Evolutionary conservation across 2,329 filamentous ascomycete species (phyloP), one percentile per base, ranked within the genome.

Genomic region (Trichoderma hamatum): DNA sequence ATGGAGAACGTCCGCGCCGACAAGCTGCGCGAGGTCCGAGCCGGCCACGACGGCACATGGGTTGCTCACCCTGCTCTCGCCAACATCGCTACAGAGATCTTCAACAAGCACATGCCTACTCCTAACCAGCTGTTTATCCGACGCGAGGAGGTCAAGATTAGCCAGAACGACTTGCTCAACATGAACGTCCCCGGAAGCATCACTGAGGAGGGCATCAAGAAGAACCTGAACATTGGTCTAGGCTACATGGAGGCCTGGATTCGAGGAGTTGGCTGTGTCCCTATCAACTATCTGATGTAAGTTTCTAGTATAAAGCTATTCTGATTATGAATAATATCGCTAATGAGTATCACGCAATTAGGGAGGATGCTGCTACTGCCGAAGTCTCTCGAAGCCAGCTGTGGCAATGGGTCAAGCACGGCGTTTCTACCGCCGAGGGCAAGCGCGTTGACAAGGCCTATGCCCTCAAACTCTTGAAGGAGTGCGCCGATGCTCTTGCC

Each of bases 161-260:
- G 90, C 58, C 90, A 89, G 76, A 96, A 96, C 76, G 96, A 98
- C 78, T 87, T 99, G 65, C 88, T 98, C 70, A 98, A 98, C 87
- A 98, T 97, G 92, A 98, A 98, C 77, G 92, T 98, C 1, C 94
- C 95, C 7, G 96, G 96, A 30, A 87, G 89, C 79, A 87, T 99
- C 79, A 97, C 95, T 75, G 95, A 98, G 81, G 93, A 90, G 5
- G 96, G 96, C 69, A 97, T 99, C 83, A 89, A 92, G 78, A 97
- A 97, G 90, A 99, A 98, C 84, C 86, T 99, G 73, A 95, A 94
- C 83, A 98, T 99, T 73, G 96, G 95, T 49, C 88, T 99, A 6
- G 92, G 92, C 63, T 99, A 99, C 83, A 99, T 98, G 95, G 96
- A 99, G 83, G 96, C 93, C 71, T 99, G 96, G 96, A 86, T 98